Evolutionary conservation across 345 rosid genomes (phyloP), one percentile per base, ranked within the genome.

Genomic region (Eutrema yunnanense): DNA sequence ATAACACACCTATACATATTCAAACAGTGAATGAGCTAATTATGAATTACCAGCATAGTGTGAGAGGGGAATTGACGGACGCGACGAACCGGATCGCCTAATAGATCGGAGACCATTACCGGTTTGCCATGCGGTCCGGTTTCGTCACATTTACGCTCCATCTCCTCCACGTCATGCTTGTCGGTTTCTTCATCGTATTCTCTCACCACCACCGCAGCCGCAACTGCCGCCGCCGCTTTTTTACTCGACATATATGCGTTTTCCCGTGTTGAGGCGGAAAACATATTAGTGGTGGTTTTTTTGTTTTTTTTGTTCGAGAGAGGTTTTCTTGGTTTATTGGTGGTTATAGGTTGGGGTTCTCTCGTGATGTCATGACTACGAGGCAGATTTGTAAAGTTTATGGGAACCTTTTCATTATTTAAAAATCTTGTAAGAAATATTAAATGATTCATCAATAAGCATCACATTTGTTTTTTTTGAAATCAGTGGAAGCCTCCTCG

Each of bases 51-150:
- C 85, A 90, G 75, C 86, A 88, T 85, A 64, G 81, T 67, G 55
- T 84, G 86, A 3, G 77, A 79, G 8, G 94, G 80, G 37, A 85
- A 86, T 50, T 82, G 84, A 67, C 97, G 92, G 64, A 90, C 79
- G 12, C 97, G 86, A 67, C 92, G 73, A 48, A 82, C 64, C 4
- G 97, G 97, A 65, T 88, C 97, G 3, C 94, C 97, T 67, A 88
- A 53, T 53, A 86, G 87, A 78, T 88, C 92, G 54, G 92, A 86
- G 67, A 90, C 85, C 57, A 90, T 82, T 5, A 83, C 69, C 52
- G 85, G 82, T 78, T 85, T 79, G 30, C 87, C 86, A 9, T 59
- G 70, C 14, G 80, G 79, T 11, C 84, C 92, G 30, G 85, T 72
- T 55, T 86, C 92, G 1, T 73, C 77, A 65, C 92, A 90, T 59